Evolutionary conservation across 2,329 filamentous ascomycete species (phyloP).

Genomic region (Cladosporium halotolerans): DNA sequence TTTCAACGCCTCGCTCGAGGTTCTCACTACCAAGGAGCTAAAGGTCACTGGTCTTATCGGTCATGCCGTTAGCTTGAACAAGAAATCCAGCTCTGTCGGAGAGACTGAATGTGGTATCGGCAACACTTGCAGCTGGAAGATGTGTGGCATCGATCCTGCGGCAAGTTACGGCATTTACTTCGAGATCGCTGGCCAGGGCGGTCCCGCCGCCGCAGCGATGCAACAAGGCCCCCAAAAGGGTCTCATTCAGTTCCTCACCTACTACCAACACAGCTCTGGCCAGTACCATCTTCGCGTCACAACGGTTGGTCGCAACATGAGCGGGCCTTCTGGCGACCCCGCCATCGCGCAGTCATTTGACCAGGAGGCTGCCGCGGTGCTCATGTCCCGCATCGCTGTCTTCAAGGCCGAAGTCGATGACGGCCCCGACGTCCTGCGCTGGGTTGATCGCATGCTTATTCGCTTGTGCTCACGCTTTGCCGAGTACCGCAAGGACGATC

Average conservation of each 20-base stretch:
- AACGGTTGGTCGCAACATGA: conserved; percentile 83
- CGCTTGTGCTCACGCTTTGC: conserved; percentile 92
- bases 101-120: conserved; percentile 98
- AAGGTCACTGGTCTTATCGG: conserved; percentile 97
- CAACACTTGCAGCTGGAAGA: conserved; percentile 99
- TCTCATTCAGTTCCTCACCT: conserved; percentile 96
- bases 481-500: conserved; percentile 96
- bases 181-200: conserved; percentile 91
- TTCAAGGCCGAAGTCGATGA: conserved; percentile 99
- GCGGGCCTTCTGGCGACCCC: conserved; percentile 87
- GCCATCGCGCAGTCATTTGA: conserved; percentile 96
- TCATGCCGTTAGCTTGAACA: conserved; percentile 93
- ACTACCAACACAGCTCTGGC: conserved; percentile 95
- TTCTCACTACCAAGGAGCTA: conserved; percentile 93
- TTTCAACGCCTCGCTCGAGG: conserved; percentile 93
- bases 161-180: conserved; percentile 96
- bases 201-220: conserved; percentile 62
- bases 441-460: conserved; percentile 98
- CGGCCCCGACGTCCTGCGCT: conserved; percentile 93
- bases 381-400: conserved; percentile 98
- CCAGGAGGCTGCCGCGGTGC: conserved; percentile 91
- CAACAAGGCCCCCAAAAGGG: conserved; percentile 84
- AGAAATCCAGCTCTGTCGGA: conserved; percentile 93
- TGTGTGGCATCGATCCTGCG: conserved; percentile 94
- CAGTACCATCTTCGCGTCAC: conserved; percentile 95